Base-by-base conservation (phyloP, 1,139 yeast species). In the Taphrina flavorubra region DNA sequence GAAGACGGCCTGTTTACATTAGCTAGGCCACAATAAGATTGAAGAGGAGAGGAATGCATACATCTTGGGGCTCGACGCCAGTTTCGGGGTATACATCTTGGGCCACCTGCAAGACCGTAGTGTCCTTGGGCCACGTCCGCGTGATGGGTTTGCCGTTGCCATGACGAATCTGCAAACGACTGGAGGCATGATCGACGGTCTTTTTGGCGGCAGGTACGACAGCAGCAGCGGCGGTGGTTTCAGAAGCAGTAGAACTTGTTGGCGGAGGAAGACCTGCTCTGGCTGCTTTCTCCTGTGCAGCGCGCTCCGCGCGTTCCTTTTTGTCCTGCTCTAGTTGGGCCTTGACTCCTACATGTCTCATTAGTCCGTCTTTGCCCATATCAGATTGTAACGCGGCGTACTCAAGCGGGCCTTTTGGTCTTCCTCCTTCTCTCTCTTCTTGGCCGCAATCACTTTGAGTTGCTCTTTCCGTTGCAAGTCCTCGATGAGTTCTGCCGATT, bases 301-400 rank as follows among this genome's bases (percentile, higher is more conserved):
- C 63, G 51, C 72, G 70, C 42, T 72, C 72, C 58, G 72, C 72
- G 56, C 81, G 71, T 14, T 77, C 79, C 16, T 75, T 72, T 70
- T 74, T 76, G 65, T 79, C 81, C 31, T 79, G 80, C 68, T 78
- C 81, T 68, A 79, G 78, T 65, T 74, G 76, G 40, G 75, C 79
- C 69, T 74, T 74, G 63, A 79, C 75, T 40, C 78, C 71, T 70
- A 75, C 31, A 25, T 25, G 31, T 25, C 31, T 25, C 4, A 4
- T 25, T 25, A 25, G 31, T 25, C 31, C 4, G 0, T 4, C 31
- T 25, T 25, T 25, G 4, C 4, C 31, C 31, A 4, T 25, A 25
- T 25, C 2, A 1, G 2, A 2, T 25, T 44, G 47, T 2, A 13
- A 6, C 6, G 18, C 2, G 25, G 31, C 62, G 13, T 58, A 46